A percentile compares a stretch with the other conserved stretches of the same genome.
phyloP scores from a whole-genome alignment of 73 alveolate genomes.

The Paramecium pentaurelia region DNA sequence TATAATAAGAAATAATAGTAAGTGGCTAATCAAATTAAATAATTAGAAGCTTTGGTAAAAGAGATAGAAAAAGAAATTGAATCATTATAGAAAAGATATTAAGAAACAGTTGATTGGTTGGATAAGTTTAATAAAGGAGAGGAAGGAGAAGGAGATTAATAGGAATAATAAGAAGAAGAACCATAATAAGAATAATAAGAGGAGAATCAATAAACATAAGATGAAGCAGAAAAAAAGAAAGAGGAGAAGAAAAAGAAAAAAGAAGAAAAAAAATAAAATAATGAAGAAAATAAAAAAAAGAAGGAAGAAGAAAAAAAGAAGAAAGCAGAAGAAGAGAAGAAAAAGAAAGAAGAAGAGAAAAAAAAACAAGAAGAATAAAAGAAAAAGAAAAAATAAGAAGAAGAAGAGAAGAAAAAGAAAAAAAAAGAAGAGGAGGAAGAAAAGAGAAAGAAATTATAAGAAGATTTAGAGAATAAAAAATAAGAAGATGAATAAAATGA shows the following conservation, averaged over 20 bases:
- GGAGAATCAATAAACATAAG: not conserved
- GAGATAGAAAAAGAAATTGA: not conserved
- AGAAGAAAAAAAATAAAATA: not conserved
- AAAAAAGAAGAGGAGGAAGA: not conserved
- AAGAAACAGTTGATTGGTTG: not conserved
- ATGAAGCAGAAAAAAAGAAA: not conserved
- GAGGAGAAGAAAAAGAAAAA: not conserved
- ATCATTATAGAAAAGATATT: not conserved
- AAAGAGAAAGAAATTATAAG: not conserved
- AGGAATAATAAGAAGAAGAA: not conserved
- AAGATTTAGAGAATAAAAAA: not conserved
- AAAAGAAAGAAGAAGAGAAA: not conserved
- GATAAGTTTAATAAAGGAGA: not conserved
- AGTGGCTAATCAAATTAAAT: not conserved
- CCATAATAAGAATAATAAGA: not conserved
- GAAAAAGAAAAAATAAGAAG: not conserved
- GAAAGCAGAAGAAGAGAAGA: not conserved
- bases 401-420: not conserved
- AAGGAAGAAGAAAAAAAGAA: not conserved
- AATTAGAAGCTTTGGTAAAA: not conserved
- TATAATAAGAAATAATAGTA: not conserved
- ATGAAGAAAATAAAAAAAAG: not conserved
- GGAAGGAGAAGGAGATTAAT: not conserved
- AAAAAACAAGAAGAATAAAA: not conserved
- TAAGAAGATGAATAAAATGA: not conserved